Evolutionary conservation across 2,329 filamentous ascomycete species (phyloP).

Genomic region (Cytospora leucostoma): DNA sequence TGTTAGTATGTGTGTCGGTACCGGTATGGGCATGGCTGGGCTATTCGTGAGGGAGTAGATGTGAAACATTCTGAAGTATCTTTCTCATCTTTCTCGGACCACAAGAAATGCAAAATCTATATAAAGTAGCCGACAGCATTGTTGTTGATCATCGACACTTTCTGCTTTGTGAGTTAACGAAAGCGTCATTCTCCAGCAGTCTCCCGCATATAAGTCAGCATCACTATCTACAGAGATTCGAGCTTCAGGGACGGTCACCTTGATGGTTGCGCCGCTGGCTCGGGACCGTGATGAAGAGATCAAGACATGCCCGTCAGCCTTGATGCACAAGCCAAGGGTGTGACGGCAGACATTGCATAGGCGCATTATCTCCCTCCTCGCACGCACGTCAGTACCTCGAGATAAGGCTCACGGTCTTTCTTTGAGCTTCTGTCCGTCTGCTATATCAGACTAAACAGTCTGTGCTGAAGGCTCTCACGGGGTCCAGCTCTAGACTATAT

Average conservation of each 20-base stretch:
- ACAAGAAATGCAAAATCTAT: background rate
- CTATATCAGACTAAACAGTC: background rate
- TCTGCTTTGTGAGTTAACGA: background rate
- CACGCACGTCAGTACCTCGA: background rate
- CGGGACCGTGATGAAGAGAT: background rate
- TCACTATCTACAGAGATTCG: too few relatives aligned
- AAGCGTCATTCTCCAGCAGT: too few relatives aligned
- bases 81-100: background rate
- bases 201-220: too few relatives aligned
- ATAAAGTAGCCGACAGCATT: background rate
- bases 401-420: background rate
- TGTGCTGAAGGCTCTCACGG: background rate
- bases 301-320: background rate
- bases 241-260: background rate
- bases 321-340: too few relatives aligned
- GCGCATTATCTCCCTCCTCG: background rate
- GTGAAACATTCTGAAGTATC: background rate
- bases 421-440: background rate
- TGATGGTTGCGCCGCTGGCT: background rate
- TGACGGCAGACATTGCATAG: background rate
- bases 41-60: conserved; percentile 27
- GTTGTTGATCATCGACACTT: background rate
- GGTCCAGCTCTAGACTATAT: background rate
- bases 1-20: conserved; percentile 87
- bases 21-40: conserved; percentile 58